Conservation (phyloP, 2,329 filamentous ascomycete species). For the Gremmenia infestans region DNA sequence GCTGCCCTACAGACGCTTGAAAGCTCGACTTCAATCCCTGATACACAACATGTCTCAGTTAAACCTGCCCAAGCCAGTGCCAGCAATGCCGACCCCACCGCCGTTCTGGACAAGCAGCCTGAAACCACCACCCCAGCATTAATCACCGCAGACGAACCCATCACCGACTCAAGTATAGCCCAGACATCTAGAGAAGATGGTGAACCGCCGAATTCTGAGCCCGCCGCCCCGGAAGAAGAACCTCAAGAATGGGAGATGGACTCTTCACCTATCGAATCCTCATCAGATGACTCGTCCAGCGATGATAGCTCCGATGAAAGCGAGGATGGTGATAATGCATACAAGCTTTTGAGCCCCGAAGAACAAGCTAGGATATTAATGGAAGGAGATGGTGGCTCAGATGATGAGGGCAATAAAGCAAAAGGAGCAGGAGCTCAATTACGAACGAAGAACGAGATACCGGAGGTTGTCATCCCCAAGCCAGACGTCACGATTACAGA, state of each 20-base stretch:
- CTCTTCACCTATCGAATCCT: constrained; percentile 71
- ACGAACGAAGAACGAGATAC: constrained; percentile 76
- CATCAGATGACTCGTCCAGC: constrained; percentile 50
- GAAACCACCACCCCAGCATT: background rate
- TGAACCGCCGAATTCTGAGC: background rate
- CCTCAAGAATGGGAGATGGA: constrained; percentile 82
- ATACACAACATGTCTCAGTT: background rate
- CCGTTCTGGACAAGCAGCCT: background rate
- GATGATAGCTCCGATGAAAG: constrained; percentile 51
- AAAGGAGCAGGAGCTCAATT: constrained; percentile 44
- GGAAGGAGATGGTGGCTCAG: constrained; percentile 73
- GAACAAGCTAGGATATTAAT: constrained; percentile 83
- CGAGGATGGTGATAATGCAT: constrained; percentile 51
- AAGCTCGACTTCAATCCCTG: background rate
- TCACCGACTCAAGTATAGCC: background rate
- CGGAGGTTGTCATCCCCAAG: constrained; percentile 60
- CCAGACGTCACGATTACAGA: constrained; percentile 74
- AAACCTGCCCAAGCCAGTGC: background rate
- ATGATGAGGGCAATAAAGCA: constrained; percentile 60
- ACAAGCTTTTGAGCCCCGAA: constrained; percentile 71
- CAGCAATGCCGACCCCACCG: background rate
- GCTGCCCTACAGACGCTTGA: background rate
- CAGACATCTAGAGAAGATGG: background rate
- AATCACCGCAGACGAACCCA: background rate
- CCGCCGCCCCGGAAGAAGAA: constrained; percentile 24